Conservation (phyloP, 352 stramenopile species). For the Globisporangium uncinulatum region DNA sequence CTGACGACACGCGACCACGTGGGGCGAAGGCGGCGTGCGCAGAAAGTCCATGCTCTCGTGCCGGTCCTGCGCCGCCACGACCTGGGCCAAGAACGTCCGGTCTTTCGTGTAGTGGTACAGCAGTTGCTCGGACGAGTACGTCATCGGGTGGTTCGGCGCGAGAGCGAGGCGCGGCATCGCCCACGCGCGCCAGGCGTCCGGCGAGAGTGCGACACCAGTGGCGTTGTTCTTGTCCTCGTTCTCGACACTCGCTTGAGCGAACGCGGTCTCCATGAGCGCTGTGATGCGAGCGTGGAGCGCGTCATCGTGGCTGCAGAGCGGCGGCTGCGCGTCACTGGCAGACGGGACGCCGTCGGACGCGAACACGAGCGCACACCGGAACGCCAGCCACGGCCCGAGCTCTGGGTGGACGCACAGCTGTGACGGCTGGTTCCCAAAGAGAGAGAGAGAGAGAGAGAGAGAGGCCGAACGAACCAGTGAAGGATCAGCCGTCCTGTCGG, state of each 20-base stretch:
- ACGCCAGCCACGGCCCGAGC: slow-evolving; percentile 61
- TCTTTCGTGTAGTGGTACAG: slow-evolving; percentile 78
- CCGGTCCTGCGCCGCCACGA: slow-evolving; percentile 25
- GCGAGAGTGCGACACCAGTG: slow-evolving; percentile 11
- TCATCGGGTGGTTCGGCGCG: slow-evolving; percentile 44
- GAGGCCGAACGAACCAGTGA: too few species aligned
- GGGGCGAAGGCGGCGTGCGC: slow-evolving; percentile 20
- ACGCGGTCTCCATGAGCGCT: slow-evolving; percentile 37
- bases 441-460: too few species aligned
- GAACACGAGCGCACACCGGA: slow-evolving; percentile 58
- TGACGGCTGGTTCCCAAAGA: slow-evolving; percentile 23
- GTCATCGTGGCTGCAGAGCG: slow-evolving; percentile 34
- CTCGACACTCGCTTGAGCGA: slow-evolving; percentile 36
- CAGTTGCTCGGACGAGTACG: slow-evolving; percentile 60
- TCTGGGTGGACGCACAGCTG: slow-evolving; percentile 63
- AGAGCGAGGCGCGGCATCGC: slow-evolving; percentile 50
- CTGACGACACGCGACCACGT: slow-evolving; percentile 36
- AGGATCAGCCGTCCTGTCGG: too few species aligned
- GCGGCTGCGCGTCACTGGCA: slow-evolving; percentile 13
- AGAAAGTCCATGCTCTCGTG: slow-evolving; percentile 42
- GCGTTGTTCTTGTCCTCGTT: slow-evolving; percentile 6
- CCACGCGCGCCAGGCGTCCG: slow-evolving; percentile 52
- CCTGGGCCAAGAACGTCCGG: slow-evolving; percentile 28
- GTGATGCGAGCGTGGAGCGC: slow-evolving; percentile 29
- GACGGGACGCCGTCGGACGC: slow-evolving; percentile 21